Percentiles rank a stretch among this genome's conserved stretches.
Conservation (phyloP, 2,329 filamentous ascomycete species). For the Cladobotryum protrusum region DNA sequence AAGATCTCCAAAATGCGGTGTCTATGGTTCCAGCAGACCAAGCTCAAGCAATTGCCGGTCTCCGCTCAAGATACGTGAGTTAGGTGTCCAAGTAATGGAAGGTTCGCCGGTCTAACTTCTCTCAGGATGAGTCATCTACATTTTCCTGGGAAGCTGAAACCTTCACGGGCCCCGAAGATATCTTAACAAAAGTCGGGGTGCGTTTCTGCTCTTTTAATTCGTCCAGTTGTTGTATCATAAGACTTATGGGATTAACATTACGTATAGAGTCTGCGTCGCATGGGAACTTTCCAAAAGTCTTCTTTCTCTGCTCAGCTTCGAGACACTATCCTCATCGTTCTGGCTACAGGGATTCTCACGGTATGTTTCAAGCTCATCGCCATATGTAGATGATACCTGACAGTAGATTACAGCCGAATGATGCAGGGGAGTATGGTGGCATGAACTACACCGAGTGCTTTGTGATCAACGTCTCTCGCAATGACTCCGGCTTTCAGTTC, state of each 20-base stretch:
- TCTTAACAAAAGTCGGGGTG: slow-evolving; percentile 79
- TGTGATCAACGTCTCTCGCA: slow-evolving; percentile 61
- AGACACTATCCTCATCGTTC: slow-evolving; percentile 68
- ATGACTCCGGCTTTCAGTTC: slow-evolving; percentile 39
- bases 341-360: slow-evolving; percentile 80
- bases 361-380: slow-evolving; percentile 38
- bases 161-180: slow-evolving; percentile 55
- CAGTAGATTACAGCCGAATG: too few species aligned
- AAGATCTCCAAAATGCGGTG: slow-evolving; percentile 4
- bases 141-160: slow-evolving; percentile 80
- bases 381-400: not conserved
- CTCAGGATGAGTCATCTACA: slow-evolving; percentile 57
- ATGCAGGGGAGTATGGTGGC: too few species aligned
- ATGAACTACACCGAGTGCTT: slow-evolving; percentile 92
- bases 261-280: slow-evolving; percentile 67
- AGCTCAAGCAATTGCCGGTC: slow-evolving; percentile 29
- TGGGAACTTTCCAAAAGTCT: slow-evolving; percentile 70
- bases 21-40: too few species aligned
- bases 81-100: not conserved
- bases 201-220: slow-evolving; percentile 23
- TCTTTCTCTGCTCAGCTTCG: slow-evolving; percentile 82
- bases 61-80: slow-evolving; percentile 65
- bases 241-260: not conserved
- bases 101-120: not conserved
- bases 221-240: not conserved